Conservation (phyloP, 306 rosid species). For the barrel medic (Medicago truncatula) region MtrunA17r5.0-ANR NC_053049.1:34062001-34062500, state of each 20-base stretch:
- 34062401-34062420: no score
- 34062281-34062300: no score
- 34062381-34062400: no score
- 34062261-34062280: no score
- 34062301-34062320: no score
- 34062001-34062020: background rate
- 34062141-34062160: background rate
- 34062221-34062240: background rate
- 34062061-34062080: background rate
- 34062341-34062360: no score
- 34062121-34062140: background rate
- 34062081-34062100: background rate
- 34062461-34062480: no score
- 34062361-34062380: no score
- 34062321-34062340: no score
- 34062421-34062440: no score
- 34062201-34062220: background rate
- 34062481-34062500: no score
- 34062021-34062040: background rate
- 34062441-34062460: no score
- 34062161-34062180: background rate
- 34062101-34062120: background rate
- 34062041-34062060: background rate
- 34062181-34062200: background rate
- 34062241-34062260: background rate